These are phyloP conservation scores for Colletotrichum cuscutae DNA, from an alignment of 2,329 filamentous ascomycete species.

Conservation along the genomic window DNA sequence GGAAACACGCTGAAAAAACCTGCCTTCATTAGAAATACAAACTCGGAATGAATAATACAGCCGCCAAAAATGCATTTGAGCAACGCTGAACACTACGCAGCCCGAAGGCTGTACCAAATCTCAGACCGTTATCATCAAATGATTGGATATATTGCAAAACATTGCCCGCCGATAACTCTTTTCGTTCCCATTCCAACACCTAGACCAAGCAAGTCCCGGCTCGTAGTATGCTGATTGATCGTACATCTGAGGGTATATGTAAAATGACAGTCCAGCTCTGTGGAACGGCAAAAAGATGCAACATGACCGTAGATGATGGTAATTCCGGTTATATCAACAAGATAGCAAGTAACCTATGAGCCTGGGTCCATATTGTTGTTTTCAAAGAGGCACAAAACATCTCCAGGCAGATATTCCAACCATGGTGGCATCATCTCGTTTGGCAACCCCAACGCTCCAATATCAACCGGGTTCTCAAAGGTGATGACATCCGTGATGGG, in stretches of 20 bases:
- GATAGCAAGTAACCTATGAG: background rate
- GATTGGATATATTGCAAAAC: background rate
- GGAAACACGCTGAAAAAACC: background rate
- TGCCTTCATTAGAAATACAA: background rate
- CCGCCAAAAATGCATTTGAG: background rate
- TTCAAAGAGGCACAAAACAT: slow-evolving; percentile 69
- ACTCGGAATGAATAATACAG: background rate
- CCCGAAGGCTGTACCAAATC: background rate
- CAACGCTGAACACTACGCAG: background rate
- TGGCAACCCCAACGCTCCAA: slow-evolving; percentile 69
- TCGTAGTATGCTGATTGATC: background rate
- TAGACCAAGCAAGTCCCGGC: background rate
- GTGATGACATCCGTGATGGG: slow-evolving; percentile 65
- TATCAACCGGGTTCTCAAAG: slow-evolving; percentile 81
- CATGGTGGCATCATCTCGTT: slow-evolving; percentile 77
- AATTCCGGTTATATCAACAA: too few species aligned
- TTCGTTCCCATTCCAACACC: background rate
- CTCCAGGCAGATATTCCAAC: slow-evolving; percentile 78
- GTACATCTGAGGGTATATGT: background rate
- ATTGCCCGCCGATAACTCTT: background rate
- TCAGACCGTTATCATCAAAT: background rate
- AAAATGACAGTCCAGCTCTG: background rate
- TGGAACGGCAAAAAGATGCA: background rate
- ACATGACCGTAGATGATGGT: background rate
- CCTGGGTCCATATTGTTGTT: slow-evolving; percentile 28